Evolutionary conservation across 2,329 filamentous ascomycete genomes (phyloP).

Genomic region (Alternaria incomplexa): DNA sequence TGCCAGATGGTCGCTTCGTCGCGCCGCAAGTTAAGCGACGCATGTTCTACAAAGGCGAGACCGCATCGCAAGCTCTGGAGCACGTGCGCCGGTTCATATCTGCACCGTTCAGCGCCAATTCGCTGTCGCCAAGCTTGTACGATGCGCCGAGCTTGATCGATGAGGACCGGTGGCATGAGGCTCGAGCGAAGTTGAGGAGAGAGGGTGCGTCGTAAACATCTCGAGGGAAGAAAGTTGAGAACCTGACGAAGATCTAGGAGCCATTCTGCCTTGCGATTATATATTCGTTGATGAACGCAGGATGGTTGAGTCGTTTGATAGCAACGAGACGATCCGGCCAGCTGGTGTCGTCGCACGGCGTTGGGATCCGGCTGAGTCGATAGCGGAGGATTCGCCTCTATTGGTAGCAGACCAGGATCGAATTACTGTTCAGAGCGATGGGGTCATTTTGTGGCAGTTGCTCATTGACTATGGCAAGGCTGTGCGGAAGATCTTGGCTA

Average conservation of each 20-base stretch:
- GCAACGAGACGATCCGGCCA: background rate
- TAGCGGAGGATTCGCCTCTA: background rate
- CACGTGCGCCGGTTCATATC: background rate
- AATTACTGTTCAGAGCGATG: background rate
- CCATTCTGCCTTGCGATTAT: background rate
- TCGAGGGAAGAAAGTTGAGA: background rate
- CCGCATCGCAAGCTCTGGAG: background rate
- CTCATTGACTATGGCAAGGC: background rate
- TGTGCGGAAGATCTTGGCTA: background rate
- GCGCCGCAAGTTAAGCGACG: background rate
- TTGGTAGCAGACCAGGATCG: background rate
- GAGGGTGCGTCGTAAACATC: background rate
- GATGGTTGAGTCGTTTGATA: background rate
- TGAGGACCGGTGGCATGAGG: slow-evolving; percentile 10
- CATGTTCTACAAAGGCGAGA: background rate
- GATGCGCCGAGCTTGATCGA: slow-evolving; percentile 9
- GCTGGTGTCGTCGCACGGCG: background rate
- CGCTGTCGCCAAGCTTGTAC: background rate
- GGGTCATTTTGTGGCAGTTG: background rate
- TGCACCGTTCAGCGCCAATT: background rate
- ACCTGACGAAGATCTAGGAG: background rate
- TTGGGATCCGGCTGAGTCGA: background rate
- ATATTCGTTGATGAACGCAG: background rate
- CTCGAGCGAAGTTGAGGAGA: background rate
- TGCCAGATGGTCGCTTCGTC: background rate